Evolutionary conservation across 2,329 filamentous ascomycete genomes (phyloP), one percentile per base, ranked within the genome.

Genomic region (Neopestalotiopsis sp.): DNA sequence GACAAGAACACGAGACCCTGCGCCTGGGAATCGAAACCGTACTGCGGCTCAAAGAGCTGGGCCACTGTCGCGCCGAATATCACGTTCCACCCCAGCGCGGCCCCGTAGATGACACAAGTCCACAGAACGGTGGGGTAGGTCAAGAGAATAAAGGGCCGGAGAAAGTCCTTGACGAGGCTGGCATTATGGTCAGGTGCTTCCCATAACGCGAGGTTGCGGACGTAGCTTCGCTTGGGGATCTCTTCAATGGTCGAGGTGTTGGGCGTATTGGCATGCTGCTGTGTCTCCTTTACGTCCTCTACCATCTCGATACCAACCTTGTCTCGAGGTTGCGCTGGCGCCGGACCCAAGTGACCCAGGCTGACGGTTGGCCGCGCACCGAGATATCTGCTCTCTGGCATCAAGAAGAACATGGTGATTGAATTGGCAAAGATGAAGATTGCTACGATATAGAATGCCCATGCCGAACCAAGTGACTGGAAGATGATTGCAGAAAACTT

Each of bases 1-100:
- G 76, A 71, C 34, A 79, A 75, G 71, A 78, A 78, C 70, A 79
- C 77, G 12, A 79, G 68, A n/a, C 77, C 76, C 76, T 78, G 67
- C 76, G 67, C 68, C 71, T 72, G 57, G 74, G 73, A 40, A 75
- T 76, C 77, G 74, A 79, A 71, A 12, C 38, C 72, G 68, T 78
- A 79, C 2, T 76, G 77, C 9, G 75, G 75, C 5, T 75, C 75
- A 64, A 78, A 77, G n/a, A 79, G 73, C 4, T 63, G 61, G 14
- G 61, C 61, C 12, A 79, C 76, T 45, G 77, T 78, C 1, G 76
- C 65, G 70, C 77, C 76, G 64, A 78, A 71, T 63, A 78, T 77
- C 73, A 77, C 74, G 1, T 73, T 77, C 38, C 78, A 66, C 14
- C 76, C 76, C 4, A 79, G 73, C 13, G 74, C 74, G 12, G 77